Conservation (phyloP, 306 rosid species). For the Prunus campanulata region DNA sequence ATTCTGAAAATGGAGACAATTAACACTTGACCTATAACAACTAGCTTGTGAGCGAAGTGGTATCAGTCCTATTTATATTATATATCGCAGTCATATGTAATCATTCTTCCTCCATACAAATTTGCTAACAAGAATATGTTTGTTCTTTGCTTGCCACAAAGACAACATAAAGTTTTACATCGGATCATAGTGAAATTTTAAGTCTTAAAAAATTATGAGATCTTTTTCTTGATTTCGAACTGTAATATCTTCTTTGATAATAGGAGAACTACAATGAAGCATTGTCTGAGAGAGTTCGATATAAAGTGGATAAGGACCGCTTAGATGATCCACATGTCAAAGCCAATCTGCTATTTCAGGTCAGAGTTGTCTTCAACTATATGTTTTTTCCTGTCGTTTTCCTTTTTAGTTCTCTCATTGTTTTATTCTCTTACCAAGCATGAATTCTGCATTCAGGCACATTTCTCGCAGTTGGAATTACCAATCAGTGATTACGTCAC, state of each 20-base stretch:
- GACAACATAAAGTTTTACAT: too few species aligned
- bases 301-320: slow-evolving; percentile 75
- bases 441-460: slow-evolving; percentile 55
- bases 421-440: slow-evolving; percentile 14
- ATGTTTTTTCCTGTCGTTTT: slow-evolving; percentile 19
- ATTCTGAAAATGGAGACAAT: neutral
- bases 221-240: too few species aligned
- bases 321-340: slow-evolving; percentile 84
- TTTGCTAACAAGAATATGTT: too few species aligned
- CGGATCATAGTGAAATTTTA: too few species aligned
- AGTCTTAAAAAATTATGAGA: too few species aligned
- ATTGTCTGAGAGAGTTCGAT: slow-evolving; percentile 71
- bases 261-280: slow-evolving; percentile 87
- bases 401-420: slow-evolving; percentile 10
- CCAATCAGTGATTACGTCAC: slow-evolving; percentile 92
- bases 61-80: neutral
- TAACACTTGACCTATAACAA: neutral
- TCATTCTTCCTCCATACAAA: neutral
- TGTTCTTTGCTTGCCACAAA: too few species aligned
- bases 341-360: slow-evolving; percentile 93
- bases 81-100: neutral
- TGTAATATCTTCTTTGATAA: neutral
- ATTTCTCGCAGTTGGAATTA: slow-evolving; percentile 87
- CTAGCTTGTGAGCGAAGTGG: neutral
- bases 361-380: slow-evolving; percentile 36